These are phyloP conservation scores for Talaromyces borbonicus DNA, from an alignment of 495 filamentous ascomycete genomes.

Conservation along the genomic window DNA sequence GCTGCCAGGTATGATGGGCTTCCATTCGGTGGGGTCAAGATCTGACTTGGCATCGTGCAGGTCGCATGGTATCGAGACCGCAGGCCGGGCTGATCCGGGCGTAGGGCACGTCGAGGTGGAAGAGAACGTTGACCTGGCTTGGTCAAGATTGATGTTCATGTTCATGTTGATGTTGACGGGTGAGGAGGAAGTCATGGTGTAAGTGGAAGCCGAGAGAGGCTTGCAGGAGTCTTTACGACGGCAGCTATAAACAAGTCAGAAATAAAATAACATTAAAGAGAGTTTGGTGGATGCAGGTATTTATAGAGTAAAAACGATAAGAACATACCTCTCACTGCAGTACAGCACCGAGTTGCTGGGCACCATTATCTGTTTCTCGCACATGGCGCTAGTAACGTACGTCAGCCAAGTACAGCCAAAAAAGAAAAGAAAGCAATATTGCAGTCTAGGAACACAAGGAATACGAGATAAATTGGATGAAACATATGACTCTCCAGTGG, in stretches of 20 bases:
- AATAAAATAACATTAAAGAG: constrained; percentile 5
- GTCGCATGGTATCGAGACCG: constrained; percentile 30
- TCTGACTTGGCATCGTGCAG: constrained; percentile 34
- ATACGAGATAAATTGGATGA: too few species aligned
- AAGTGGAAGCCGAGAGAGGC: constrained; percentile 33
- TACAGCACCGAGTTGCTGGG: constrained; percentile 52
- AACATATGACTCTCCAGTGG: too few species aligned
- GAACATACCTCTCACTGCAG: constrained; percentile 43
- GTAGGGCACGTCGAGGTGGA: constrained; percentile 12
- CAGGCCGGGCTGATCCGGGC: constrained; percentile 10
- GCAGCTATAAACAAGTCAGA: constrained; percentile 27
- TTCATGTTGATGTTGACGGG: constrained; percentile 11
- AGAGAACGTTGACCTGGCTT: neutral
- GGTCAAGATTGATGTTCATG: neutral
- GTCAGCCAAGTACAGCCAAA: constrained; percentile 5
- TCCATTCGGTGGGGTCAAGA: constrained; percentile 50
- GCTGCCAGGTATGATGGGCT: constrained; percentile 35
- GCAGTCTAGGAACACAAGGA: neutral
- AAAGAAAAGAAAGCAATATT: constrained; percentile 1
- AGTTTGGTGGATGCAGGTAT: constrained; percentile 4
- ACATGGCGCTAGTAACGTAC: constrained; percentile 41
- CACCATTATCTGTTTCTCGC: constrained; percentile 56
- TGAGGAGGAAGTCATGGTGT: constrained; percentile 22
- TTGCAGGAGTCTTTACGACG: constrained; percentile 43
- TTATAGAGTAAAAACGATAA: constrained; percentile 8